Evolutionary conservation across 768 basidiomycete species (phyloP), one percentile per base, ranked within the genome.

Genomic region (Brasilioporus rufonigricans): DNA sequence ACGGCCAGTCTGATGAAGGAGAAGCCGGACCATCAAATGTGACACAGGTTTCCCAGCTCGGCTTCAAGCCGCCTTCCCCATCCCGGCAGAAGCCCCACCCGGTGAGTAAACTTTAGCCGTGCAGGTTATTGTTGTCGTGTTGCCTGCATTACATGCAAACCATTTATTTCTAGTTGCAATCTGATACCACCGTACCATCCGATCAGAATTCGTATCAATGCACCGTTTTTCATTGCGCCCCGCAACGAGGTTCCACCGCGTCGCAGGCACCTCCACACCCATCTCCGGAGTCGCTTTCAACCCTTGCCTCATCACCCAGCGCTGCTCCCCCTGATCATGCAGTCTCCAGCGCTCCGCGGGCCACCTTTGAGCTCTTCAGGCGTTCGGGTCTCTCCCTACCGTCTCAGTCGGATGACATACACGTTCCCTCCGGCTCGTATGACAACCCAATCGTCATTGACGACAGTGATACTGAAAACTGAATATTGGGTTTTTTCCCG

Each of bases 371-470:
- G 21, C 27, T 36, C 19, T 52, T 43, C 13, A 50, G 47, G 44
- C 60, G 31, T 23, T 32, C 58, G 11, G 33, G 47, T 36, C 55
- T 50, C 24, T 50, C 53, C 7, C 23, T 54, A 19, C 24, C 57
- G 5, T 24, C 44, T 10, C 55, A 27, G 14, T 49, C 48, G 41
- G 49, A 53, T 35, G 48, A 38, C 35, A 48, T 41, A 8, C 32
- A 32, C n/a, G 8, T 32, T n/a, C 38, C 44, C 21, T 55, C 44
- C 10, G 66, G 66, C 38, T 59, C 61, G 2, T 36, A 33, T 50
- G 53, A 23, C 33, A 58, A 64, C 26, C 66, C 68, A 31, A 69
- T 69, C 18, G n/a, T 68, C 26, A 32, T 65, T 23, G 62, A 61
- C 38, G 64, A 71, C 40, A 60, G 52, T 55, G 59, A 58, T 14